These are phyloP conservation scores for Rhodotorula sp. DNA, from an alignment of 1,284 basidiomycete genomes.

Conservation along the genomic window DNA sequence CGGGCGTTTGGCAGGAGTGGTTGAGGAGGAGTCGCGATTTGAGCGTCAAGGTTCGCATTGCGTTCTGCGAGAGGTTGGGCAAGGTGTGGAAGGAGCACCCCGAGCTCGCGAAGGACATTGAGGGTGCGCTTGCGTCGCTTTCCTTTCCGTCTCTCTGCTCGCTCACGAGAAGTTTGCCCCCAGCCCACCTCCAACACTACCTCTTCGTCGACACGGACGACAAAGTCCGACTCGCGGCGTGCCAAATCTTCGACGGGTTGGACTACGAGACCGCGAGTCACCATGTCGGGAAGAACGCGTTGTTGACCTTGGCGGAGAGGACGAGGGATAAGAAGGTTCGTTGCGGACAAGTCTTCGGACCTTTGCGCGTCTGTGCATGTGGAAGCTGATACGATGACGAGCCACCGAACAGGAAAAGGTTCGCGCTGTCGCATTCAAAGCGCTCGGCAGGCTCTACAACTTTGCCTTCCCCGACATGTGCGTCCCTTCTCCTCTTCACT, in stretches of 20 bases:
- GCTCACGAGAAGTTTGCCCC: slow-evolving; percentile 7
- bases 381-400: too few species aligned
- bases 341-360: neutral
- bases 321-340: slow-evolving; percentile 81
- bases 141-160: neutral
- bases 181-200: slow-evolving; percentile 59
- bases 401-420: slow-evolving; percentile 61
- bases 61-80: slow-evolving; percentile 71
- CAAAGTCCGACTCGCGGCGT: slow-evolving; percentile 78
- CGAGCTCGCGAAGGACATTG: slow-evolving; percentile 66
- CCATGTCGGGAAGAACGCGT: slow-evolving; percentile 65
- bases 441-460: slow-evolving; percentile 74
- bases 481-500: slow-evolving; percentile 44
- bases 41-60: slow-evolving; percentile 65
- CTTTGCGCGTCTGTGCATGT: too few species aligned
- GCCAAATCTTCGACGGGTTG: slow-evolving; percentile 69
- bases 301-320: slow-evolving; percentile 68
- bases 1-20: slow-evolving; percentile 83
- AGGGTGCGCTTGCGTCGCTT: slow-evolving; percentile 55
- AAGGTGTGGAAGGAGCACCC: slow-evolving; percentile 65
- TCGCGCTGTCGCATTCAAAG: slow-evolving; percentile 73
- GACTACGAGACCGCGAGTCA: slow-evolving; percentile 86
- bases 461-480: slow-evolving; percentile 87
- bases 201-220: slow-evolving; percentile 88
- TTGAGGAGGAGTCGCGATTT: slow-evolving; percentile 76